Evolutionary conservation across 2,329 filamentous ascomycete species (phyloP).

Genomic region (Phyllosticta paracitricarpa): DNA sequence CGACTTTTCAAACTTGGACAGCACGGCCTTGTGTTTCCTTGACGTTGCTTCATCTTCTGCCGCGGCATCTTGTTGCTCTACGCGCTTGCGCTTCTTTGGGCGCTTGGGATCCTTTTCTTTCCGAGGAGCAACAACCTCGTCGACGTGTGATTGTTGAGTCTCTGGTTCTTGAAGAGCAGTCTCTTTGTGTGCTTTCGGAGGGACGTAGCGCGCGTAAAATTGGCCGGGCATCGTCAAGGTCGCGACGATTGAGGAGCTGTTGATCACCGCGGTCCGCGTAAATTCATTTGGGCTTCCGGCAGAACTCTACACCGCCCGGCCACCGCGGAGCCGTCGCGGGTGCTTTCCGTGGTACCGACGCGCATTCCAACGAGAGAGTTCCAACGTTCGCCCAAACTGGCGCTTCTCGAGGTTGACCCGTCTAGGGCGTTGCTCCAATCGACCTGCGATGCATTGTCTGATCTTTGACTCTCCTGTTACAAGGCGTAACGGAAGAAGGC

Average conservation of each 20-base stretch:
- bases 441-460: constrained; percentile 15
- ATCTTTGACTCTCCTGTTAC: constrained; percentile 7
- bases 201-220: constrained; percentile 39
- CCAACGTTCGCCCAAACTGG: neutral
- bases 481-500: constrained; percentile 5
- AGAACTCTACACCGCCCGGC: neutral
- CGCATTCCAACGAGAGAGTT: neutral
- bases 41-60: constrained; percentile 18
- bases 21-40: constrained; percentile 30
- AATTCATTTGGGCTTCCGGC: neutral
- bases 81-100: constrained; percentile 27
- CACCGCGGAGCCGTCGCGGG: neutral
- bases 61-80: constrained; percentile 15
- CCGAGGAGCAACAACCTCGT: constrained; percentile 15
- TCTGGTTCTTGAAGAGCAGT: constrained; percentile 12
- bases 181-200: constrained; percentile 22
- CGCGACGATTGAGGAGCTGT: neutral
- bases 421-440: neutral
- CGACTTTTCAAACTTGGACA: constrained; percentile 37
- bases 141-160: neutral
- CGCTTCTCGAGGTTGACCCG: neutral
- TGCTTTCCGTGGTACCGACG: neutral
- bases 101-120: constrained; percentile 30
- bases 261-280: neutral
- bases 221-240: constrained; percentile 34